Evolutionary conservation across 164 flowering plant species (phyloP), one percentile per base, ranked within the genome.

Genomic region (Piper betle): DNA sequence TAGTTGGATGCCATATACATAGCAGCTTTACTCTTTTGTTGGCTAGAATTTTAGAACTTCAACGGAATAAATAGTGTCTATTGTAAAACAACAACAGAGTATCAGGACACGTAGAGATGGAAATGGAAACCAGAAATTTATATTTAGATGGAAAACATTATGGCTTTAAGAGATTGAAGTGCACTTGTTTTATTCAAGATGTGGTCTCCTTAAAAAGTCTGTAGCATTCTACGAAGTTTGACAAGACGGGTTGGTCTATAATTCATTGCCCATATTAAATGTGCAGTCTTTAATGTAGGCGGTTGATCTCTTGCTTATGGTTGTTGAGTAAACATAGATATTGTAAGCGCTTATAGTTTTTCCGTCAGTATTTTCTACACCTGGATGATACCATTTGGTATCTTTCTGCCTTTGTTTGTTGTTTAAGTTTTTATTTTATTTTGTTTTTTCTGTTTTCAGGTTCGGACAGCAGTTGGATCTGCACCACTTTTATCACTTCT

Each of bases 401-500:
- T 55, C 16, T 55, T 4, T 58, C 60, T 25, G 33, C 33, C 33
- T 25, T 39, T 11, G 37, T 58, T 13, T 38, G 46, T 39, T 58
- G 39, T 39, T 18, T n/a, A 15, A 4, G 48, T 39, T 18, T 38
- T 7, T 58, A 5, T 58, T 10, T 38, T 38, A 13, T 39, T 39
- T 56, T 12, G 6, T 12, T 33, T 63, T 76, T 68, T 33, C 37
- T 55, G 57, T 55, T 55, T 55, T 55, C 72, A 94, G 97, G 90
- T 88, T 64, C 93, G 87, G 60, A 82, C 97, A 38, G 91, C 91
- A 55, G 56, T 62, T 39, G 90, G 81, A 64, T 87, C 99, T 40
- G 97, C 95, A 16, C 93, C 96, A 63, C 66, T 75, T 4, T 72
- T 87, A 76, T 94, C 97, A 53, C 69, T 91, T 74, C 88, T 94